A percentile compares a stretch with the other conserved stretches of the same genome.
These are phyloP conservation scores for Rhizopogon vinicolor DNA, from an alignment of 768 basidiomycete species.

Conservation along the genomic window DNA sequence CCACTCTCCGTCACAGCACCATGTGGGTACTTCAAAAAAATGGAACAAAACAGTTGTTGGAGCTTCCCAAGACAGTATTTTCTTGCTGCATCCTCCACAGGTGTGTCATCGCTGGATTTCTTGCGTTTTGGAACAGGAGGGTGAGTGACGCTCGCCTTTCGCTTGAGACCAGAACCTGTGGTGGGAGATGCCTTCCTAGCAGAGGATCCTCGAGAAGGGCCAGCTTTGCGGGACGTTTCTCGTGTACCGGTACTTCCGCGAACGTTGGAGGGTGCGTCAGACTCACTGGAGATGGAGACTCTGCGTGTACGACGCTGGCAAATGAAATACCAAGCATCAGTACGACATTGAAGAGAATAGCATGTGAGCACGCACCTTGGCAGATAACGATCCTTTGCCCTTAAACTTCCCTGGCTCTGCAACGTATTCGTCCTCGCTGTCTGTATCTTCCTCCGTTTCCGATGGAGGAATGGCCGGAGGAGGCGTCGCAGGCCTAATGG, in stretches of 20 bases:
- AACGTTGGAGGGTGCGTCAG: conserved; percentile 33
- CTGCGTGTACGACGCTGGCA: conserved; percentile 42
- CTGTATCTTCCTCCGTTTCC: conserved; percentile 45
- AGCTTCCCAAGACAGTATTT: conserved; percentile 80
- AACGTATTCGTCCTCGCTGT: conserved; percentile 73
- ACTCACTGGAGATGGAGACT: conserved; percentile 36
- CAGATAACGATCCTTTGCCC: conserved; percentile 22
- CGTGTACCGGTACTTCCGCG: conserved; percentile 6
- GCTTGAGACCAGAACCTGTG: conserved; percentile 36
- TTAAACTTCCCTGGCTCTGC: conserved; percentile 35
- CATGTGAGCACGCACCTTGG: conserved; percentile 39
- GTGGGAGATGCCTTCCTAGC: conserved; percentile 18
- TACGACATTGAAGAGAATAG: conserved; percentile 6
- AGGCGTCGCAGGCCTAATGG: conserved; percentile 16
- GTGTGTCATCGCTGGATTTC: conserved; percentile 36
- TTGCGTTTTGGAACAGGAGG: conserved; percentile 43
- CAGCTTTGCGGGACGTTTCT: conserved; percentile 11
- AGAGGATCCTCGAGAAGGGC: conserved; percentile 13
- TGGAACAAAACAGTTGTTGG: conserved; percentile 62
- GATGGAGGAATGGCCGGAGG: conserved; percentile 31
- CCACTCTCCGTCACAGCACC: conserved; percentile 28
- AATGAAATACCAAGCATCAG: conserved; percentile 9
- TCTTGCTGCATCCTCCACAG: conserved; percentile 65
- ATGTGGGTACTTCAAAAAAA: conserved; percentile 70
- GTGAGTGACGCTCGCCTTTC: conserved; percentile 43